These are phyloP conservation scores for Funneliformis caledonium DNA, from an alignment of 371 early-diverging fungal genomes.

Conservation along the genomic window DNA sequence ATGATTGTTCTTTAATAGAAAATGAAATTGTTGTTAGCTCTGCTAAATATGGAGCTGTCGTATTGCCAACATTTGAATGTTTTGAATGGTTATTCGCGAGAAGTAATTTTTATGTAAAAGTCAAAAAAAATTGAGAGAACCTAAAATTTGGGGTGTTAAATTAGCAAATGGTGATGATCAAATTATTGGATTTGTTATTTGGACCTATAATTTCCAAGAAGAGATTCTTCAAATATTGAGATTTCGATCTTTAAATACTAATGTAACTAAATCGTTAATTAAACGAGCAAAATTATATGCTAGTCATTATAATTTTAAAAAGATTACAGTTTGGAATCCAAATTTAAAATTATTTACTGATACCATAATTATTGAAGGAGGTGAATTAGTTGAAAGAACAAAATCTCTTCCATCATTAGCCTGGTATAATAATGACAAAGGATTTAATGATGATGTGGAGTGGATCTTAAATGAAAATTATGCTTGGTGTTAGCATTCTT, in stretches of 20 bases:
- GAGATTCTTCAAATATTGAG: slow-evolving; percentile 21
- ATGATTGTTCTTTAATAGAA: background rate
- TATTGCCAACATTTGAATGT: slow-evolving; percentile 19
- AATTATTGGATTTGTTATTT: slow-evolving; percentile 2
- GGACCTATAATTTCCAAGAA: slow-evolving; percentile 21
- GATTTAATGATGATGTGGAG: background rate
- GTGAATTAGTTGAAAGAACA: slow-evolving; percentile 8
- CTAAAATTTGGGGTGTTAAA: slow-evolving; percentile 15
- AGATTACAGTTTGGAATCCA: slow-evolving; percentile 42
- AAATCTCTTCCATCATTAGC: slow-evolving; percentile 30
- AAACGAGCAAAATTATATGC: slow-evolving; percentile 26
- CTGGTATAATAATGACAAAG: slow-evolving; percentile 21
- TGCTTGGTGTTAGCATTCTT: background rate
- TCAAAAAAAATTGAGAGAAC: background rate
- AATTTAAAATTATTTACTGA: slow-evolving; percentile 2
- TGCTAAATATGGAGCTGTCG: background rate
- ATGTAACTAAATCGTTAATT: slow-evolving; percentile 15
- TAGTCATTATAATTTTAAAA: background rate
- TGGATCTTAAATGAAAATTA: slow-evolving; percentile 28
- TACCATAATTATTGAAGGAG: background rate
- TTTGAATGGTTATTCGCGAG: slow-evolving; percentile 37
- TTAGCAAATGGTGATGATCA: background rate
- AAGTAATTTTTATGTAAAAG: slow-evolving; percentile 16
- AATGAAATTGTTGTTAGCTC: background rate
- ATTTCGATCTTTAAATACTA: background rate